A percentile compares a stretch with the other conserved stretches of the same genome.
Conservation (phyloP, 2,329 filamentous ascomycete genomes). For the Sclerotinia trifoliorum region DNA sequence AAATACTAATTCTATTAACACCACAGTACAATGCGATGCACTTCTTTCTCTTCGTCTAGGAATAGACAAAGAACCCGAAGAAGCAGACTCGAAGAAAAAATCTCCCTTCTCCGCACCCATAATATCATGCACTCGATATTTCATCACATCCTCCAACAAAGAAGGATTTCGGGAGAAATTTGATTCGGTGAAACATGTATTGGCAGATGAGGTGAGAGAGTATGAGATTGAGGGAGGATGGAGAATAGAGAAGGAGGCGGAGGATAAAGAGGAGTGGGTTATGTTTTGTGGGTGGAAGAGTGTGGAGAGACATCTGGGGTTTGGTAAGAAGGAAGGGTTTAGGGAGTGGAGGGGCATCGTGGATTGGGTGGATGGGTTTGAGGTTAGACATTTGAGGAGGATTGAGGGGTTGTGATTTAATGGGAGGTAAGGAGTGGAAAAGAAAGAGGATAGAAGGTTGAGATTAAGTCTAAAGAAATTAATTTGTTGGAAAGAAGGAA, state of each 20-base stretch:
- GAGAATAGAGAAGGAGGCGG: constrained; percentile 30
- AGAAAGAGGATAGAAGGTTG: not conserved
- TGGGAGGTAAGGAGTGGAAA: not conserved
- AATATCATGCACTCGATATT: constrained; percentile 26
- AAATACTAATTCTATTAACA: not conserved
- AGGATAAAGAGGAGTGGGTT: constrained; percentile 29
- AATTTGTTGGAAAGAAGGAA: not conserved
- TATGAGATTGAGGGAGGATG: constrained; percentile 26
- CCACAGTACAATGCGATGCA: not conserved
- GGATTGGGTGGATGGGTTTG: constrained; percentile 26
- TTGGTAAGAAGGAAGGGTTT: constrained; percentile 26
- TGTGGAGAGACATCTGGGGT: constrained; percentile 25
- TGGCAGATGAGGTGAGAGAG: constrained; percentile 25
- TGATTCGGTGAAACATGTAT: constrained; percentile 13
- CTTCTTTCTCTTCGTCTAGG: not conserved
- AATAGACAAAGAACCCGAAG: not conserved
- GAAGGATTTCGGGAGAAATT: constrained; percentile 23
- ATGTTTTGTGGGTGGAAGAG: constrained; percentile 28
- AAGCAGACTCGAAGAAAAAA: constrained; percentile 7
- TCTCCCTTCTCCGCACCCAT: constrained; percentile 23
- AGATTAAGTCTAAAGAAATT: not conserved
- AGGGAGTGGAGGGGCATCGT: constrained; percentile 25
- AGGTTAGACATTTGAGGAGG: constrained; percentile 26
- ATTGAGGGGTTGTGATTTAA: constrained; percentile 18
- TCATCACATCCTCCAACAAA: constrained; percentile 23